A percentile compares a stretch with the other conserved stretches of the same genome.
Conservation (phyloP, 1,139 yeast species). For the Nakaseomyces glabratus region DNA sequence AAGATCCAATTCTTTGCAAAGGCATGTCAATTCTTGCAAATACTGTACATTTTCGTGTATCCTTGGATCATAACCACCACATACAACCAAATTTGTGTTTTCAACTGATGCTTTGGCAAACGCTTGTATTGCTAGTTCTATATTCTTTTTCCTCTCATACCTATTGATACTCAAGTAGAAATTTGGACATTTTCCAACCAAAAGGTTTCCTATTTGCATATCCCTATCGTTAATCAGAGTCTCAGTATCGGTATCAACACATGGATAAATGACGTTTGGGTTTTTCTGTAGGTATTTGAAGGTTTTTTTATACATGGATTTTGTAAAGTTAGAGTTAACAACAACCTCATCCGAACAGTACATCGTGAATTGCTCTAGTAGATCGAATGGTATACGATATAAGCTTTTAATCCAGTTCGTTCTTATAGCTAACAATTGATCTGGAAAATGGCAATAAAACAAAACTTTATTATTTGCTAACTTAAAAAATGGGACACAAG, state of each 20-base stretch:
- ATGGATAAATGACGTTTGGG: constrained; percentile 81
- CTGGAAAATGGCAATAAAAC: constrained; percentile 96
- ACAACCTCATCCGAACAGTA: constrained; percentile 67
- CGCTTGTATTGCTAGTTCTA: constrained; percentile 65
- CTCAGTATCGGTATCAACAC: constrained; percentile 46
- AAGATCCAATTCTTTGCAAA: constrained; percentile 42
- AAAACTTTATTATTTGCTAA: constrained; percentile 41
- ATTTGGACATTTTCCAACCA: constrained; percentile 17
- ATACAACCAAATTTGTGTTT: constrained; percentile 42
- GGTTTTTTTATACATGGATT: constrained; percentile 53
- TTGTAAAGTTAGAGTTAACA: constrained; percentile 83
- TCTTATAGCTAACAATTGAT: constrained; percentile 62
- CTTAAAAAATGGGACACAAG: constrained; percentile 70
- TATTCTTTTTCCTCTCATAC: constrained; percentile 78
- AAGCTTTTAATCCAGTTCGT: constrained; percentile 46
- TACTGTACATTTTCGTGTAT: constrained; percentile 71
- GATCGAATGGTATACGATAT: constrained; percentile 77
- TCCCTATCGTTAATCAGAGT: constrained; percentile 19
- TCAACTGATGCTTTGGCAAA: constrained; percentile 36
- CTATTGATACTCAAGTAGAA: constrained; percentile 73
- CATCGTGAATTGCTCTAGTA: constrained; percentile 73
- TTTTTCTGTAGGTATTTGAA: constrained; percentile 36
- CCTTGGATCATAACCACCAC: constrained; percentile 88
- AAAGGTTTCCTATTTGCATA: constrained; percentile 12
- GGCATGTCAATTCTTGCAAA: constrained; percentile 47